These are phyloP conservation scores for Verticillium tricorpus DNA, from an alignment of 2,329 filamentous ascomycete genomes.

Conservation along the genomic window DNA sequence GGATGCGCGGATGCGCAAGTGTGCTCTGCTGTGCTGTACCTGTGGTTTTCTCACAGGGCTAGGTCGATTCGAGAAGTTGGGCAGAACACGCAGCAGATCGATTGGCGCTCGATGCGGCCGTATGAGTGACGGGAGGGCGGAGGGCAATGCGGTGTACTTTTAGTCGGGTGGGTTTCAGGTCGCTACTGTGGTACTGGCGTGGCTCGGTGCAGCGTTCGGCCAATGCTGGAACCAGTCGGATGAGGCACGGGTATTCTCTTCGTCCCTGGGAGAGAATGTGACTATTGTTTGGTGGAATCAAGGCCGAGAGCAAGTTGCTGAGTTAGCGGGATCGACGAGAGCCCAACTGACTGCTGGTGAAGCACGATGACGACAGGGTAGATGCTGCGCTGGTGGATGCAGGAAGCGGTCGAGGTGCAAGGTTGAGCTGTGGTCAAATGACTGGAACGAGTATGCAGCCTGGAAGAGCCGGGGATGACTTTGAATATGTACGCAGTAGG, in stretches of 20 bases:
- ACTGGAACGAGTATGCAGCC: background rate
- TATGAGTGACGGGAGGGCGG: conserved; percentile 4
- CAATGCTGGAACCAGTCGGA: background rate
- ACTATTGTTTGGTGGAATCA: conserved; percentile 2
- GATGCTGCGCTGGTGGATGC: background rate
- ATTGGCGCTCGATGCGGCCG: conserved; percentile 4
- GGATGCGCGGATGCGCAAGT: background rate
- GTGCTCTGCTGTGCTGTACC: background rate
- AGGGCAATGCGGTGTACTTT: conserved; percentile 2
- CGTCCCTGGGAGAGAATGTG: background rate
- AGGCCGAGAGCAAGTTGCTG: background rate
- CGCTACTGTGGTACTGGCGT: conserved; percentile 4
- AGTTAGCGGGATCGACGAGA: background rate
- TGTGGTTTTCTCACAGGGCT: background rate
- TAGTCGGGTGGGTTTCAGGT: background rate
- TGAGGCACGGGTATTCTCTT: conserved; percentile 3
- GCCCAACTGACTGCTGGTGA: conserved; percentile 3
- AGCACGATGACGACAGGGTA: conserved; percentile 12
- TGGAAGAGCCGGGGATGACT: background rate
- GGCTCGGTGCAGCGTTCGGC: conserved; percentile 5
- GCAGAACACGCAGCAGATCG: background rate
- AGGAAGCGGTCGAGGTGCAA: conserved; percentile 3
- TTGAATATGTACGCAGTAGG: background rate
- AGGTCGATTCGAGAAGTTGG: background rate
- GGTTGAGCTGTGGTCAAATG: conserved; percentile 2